phyloP scores from a whole-genome alignment of 2,329 filamentous ascomycete genomes.

The Huntiella abstrusa region DNA sequence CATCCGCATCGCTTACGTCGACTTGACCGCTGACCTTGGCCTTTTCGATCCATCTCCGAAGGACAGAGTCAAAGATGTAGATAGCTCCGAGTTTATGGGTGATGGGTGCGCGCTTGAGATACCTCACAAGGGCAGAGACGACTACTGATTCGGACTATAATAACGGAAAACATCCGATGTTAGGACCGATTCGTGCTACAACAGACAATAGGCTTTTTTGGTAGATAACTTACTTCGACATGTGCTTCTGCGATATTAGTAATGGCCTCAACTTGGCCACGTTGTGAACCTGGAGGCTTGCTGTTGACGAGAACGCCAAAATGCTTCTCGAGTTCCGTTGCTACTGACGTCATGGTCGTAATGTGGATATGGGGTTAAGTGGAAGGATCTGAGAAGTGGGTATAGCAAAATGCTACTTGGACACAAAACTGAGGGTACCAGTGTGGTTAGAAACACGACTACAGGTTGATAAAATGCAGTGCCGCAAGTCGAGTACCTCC shows the following conservation, averaged over 20 bases:
- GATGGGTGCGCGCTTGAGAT: conserved; percentile 84
- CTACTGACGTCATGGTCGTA: conserved; percentile 4
- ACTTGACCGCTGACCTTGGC: conserved; percentile 72
- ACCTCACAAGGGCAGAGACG: conserved; percentile 42
- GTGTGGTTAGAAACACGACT: no score
- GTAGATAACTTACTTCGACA: conserved; percentile 49
- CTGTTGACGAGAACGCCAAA: conserved; percentile 80
- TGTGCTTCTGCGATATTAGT: conserved; percentile 77
- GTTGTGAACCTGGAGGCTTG: conserved; percentile 87
- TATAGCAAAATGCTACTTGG: no score
- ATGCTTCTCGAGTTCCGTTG: conserved; percentile 70
- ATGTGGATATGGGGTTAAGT: no score
- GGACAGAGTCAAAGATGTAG: conserved; percentile 99
- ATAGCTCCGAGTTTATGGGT: conserved; percentile 97
- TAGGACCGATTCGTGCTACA: neutral
- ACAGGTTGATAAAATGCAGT: no score
- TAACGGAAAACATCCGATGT: conserved; percentile 11
- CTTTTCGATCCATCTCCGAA: conserved; percentile 94
- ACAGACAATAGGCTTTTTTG: neutral
- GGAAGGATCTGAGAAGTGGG: no score
- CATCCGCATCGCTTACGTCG: conserved; percentile 60
- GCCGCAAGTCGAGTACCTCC: no score
- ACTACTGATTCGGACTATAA: conserved; percentile 76
- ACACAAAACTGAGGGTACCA: no score
- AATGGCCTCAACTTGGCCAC: conserved; percentile 74